Percentiles rank a stretch among this genome's conserved stretches.
Evolutionary conservation across 1,139 yeast genomes (phyloP).

Genomic region (Magnusiomyces tetraspermus): DNA sequence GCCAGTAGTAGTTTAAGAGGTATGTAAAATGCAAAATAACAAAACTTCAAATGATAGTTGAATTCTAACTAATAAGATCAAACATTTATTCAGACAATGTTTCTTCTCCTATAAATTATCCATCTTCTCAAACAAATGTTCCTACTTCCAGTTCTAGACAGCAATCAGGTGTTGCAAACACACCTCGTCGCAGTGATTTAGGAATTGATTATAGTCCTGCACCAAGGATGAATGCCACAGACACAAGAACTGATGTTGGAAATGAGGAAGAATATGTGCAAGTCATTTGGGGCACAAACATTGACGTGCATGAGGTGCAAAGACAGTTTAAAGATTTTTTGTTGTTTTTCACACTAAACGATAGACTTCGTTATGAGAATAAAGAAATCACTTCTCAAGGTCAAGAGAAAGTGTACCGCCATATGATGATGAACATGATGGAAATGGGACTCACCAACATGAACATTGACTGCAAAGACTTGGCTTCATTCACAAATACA

Average conservation of each 20-base stretch:
- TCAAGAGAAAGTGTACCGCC: slow-evolving; percentile 64
- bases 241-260: slow-evolving; percentile 12
- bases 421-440: slow-evolving; percentile 64
- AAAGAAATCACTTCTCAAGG: slow-evolving; percentile 46
- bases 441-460: slow-evolving; percentile 72
- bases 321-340: slow-evolving; percentile 72
- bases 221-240: not conserved
- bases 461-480: slow-evolving; percentile 74
- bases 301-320: slow-evolving; percentile 79
- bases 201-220: slow-evolving; percentile 27
- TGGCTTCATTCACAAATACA: slow-evolving; percentile 67
- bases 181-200: slow-evolving; percentile 39
- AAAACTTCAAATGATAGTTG: not conserved
- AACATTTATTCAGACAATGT: not conserved
- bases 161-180: not conserved
- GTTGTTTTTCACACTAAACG: slow-evolving; percentile 71
- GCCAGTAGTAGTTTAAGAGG: slow-evolving; percentile 3
- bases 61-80: not conserved
- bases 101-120: slow-evolving; percentile 5
- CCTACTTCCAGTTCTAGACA: not conserved
- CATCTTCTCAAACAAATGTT: slow-evolving; percentile 6
- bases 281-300: slow-evolving; percentile 98
- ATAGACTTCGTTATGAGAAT: slow-evolving; percentile 55
- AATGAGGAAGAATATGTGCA: slow-evolving; percentile 57
- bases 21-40: not conserved